Evolutionary conservation across 805 yeast species (phyloP).

Genomic region (Monosporozyma aquatica): DNA sequence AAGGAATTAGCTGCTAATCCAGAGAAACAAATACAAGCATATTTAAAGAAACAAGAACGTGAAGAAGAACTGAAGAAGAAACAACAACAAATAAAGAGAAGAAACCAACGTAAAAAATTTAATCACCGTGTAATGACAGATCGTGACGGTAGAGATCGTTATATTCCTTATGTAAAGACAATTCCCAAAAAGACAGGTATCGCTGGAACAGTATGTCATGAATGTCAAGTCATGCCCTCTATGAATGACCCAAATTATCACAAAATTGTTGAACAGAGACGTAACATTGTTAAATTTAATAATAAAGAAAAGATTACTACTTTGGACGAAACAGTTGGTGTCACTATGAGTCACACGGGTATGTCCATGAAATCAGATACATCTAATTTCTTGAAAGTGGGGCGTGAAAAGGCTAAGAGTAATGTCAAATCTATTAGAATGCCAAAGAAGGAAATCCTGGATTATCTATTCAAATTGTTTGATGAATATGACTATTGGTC

Average conservation of each 20-base stretch:
- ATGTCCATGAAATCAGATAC: slow-evolving; percentile 69
- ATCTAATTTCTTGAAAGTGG: slow-evolving; percentile 53
- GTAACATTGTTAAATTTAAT: slow-evolving; percentile 39
- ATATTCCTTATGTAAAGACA: slow-evolving; percentile 75
- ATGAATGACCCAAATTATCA: slow-evolving; percentile 61
- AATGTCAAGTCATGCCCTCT: slow-evolving; percentile 80
- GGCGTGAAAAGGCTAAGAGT: slow-evolving; percentile 40
- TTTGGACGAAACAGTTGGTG: slow-evolving; percentile 75
- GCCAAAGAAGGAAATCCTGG: slow-evolving; percentile 87
- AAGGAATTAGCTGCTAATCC: slow-evolving; percentile 31
- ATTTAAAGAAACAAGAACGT: slow-evolving; percentile 27
- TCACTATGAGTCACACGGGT: slow-evolving; percentile 77
- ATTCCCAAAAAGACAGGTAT: slow-evolving; percentile 82
- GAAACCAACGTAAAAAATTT: slow-evolving; percentile 29
- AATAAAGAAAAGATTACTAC: slow-evolving; percentile 57
- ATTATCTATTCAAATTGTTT: slow-evolving; percentile 76
- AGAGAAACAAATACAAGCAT: slow-evolving; percentile 31
- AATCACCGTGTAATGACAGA: slow-evolving; percentile 33
- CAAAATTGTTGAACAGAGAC: slow-evolving; percentile 50
- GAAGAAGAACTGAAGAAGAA: slow-evolving; percentile 31
- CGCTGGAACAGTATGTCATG: slow-evolving; percentile 84
- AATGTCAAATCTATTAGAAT: slow-evolving; percentile 72
- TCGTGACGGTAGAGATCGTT: slow-evolving; percentile 37
- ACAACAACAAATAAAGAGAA: slow-evolving; percentile 32
- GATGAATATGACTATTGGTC: slow-evolving; percentile 97